Conservation (phyloP, 768 basidiomycete genomes). For the Mycena pura region DNA sequence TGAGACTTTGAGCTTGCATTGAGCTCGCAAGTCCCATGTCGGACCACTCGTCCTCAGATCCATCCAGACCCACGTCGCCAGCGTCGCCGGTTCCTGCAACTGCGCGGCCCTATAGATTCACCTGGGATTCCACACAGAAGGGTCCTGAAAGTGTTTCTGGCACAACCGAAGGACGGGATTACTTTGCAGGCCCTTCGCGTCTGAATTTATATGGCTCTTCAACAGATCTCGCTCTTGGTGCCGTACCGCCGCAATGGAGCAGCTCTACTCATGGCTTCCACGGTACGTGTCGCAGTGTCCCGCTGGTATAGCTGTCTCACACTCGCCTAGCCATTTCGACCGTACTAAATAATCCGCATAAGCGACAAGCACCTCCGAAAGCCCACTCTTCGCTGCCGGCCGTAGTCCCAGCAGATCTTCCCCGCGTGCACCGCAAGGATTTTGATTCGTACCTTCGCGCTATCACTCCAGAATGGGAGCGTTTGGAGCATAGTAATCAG, state of each 20-base stretch:
- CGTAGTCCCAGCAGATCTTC: constrained; percentile 74
- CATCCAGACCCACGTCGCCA: constrained; percentile 66
- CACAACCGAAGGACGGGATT: constrained; percentile 70
- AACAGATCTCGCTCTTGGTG: constrained; percentile 51
- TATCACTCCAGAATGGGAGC: constrained; percentile 79
- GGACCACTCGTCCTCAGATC: constrained; percentile 52
- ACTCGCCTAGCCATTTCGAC: constrained; percentile 81
- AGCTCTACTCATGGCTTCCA: constrained; percentile 88
- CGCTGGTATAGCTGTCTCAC: neutral
- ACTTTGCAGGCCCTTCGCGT: constrained; percentile 63
- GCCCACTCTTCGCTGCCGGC: constrained; percentile 81
- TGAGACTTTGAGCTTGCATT: too few species aligned
- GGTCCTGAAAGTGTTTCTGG: constrained; percentile 81
- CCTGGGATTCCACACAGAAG: constrained; percentile 69
- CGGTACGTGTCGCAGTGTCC: constrained; percentile 53
- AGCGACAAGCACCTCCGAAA: constrained; percentile 84
- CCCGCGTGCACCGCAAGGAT: constrained; percentile 81
- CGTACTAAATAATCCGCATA: constrained; percentile 90
- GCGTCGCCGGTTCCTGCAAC: constrained; percentile 51
- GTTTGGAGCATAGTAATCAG: constrained; percentile 60
- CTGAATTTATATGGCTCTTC: constrained; percentile 57
- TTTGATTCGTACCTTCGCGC: constrained; percentile 83
- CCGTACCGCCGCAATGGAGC: constrained; percentile 74
- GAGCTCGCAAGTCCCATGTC: constrained; percentile 40
- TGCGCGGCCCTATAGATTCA: constrained; percentile 73